These are phyloP conservation scores for Metschnikowia santaceciliae DNA, from an alignment of 805 yeast species.

Conservation along the genomic window DNA sequence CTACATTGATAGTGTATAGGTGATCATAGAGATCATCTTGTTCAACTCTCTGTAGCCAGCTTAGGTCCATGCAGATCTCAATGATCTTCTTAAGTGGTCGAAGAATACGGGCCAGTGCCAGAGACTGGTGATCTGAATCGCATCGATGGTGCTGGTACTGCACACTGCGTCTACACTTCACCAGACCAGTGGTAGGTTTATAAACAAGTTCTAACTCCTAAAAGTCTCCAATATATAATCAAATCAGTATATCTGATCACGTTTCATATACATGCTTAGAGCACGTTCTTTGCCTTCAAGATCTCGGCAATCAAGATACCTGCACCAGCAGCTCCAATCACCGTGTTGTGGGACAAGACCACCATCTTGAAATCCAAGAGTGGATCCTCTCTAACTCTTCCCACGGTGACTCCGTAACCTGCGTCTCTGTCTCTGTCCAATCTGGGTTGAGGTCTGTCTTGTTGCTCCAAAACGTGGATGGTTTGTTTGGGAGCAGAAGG, in stretches of 20 bases:
- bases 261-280: slow-evolving; percentile 35
- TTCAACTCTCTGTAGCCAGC: slow-evolving; percentile 2
- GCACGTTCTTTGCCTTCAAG: slow-evolving; percentile 67
- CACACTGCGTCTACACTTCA: background rate
- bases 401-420: slow-evolving; percentile 93
- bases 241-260: background rate
- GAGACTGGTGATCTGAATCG: background rate
- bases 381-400: slow-evolving; percentile 90
- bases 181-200: background rate
- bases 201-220: background rate
- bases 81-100: background rate
- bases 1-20: slow-evolving; percentile 30
- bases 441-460: slow-evolving; percentile 96
- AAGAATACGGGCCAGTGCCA: background rate
- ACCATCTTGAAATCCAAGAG: slow-evolving; percentile 95
- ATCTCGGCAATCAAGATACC: slow-evolving; percentile 95
- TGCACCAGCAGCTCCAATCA: slow-evolving; percentile 98
- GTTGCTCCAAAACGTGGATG: slow-evolving; percentile 86
- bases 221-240: background rate
- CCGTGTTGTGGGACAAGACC: slow-evolving; percentile 93
- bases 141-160: background rate
- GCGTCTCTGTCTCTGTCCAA: slow-evolving; percentile 92
- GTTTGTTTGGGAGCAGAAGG: slow-evolving; percentile 91
- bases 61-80: background rate
- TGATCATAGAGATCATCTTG: slow-evolving; percentile 26